Percentiles rank a stretch among this genome's conserved stretches.
phyloP scores from a whole-genome alignment of 208 protist genomes.

The Trypanosoma avium region DNA sequence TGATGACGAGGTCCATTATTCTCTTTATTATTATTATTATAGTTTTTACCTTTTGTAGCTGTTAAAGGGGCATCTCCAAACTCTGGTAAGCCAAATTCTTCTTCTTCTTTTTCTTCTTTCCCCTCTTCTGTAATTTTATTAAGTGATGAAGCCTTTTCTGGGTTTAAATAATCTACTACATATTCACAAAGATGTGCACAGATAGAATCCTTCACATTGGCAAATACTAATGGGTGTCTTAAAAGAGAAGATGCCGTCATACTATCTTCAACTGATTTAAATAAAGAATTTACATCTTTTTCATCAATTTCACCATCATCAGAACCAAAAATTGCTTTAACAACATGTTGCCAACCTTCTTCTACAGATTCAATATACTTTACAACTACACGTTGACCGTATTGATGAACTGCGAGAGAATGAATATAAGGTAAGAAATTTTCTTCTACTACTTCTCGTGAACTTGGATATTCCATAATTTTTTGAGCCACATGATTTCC shows the following conservation, averaged over 20 bases:
- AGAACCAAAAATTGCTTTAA: slow-evolving; percentile 34
- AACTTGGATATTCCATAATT: slow-evolving; percentile 71
- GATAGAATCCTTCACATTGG: slow-evolving; percentile 73
- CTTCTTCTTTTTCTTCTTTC: slow-evolving; percentile 27
- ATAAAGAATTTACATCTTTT: slow-evolving; percentile 37
- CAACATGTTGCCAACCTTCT: slow-evolving; percentile 30
- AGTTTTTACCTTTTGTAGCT: not conserved
- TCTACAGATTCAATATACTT: slow-evolving; percentile 59
- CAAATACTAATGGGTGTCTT: slow-evolving; percentile 52
- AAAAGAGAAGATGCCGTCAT: slow-evolving; percentile 71
- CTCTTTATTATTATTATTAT: not conserved
- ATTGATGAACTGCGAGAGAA: slow-evolving; percentile 47
- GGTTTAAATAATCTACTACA: slow-evolving; percentile 57
- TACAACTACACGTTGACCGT: slow-evolving; percentile 79
- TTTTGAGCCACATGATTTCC: slow-evolving; percentile 89
- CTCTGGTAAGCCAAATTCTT: slow-evolving; percentile 66
- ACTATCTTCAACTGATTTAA: slow-evolving; percentile 49
- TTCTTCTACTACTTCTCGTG: slow-evolving; percentile 59
- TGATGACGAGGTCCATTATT: slow-evolving; percentile 32
- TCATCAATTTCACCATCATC: slow-evolving; percentile 8
- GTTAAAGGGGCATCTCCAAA: slow-evolving; percentile 40
- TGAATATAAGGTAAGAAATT: slow-evolving; percentile 41
- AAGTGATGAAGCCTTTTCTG: slow-evolving; percentile 1
- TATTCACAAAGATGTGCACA: slow-evolving; percentile 71
- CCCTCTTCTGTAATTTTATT: slow-evolving; percentile 26